Base-by-base conservation (phyloP, 2,329 filamentous ascomycete genomes). In the Colletotrichum acutatum region DNA sequence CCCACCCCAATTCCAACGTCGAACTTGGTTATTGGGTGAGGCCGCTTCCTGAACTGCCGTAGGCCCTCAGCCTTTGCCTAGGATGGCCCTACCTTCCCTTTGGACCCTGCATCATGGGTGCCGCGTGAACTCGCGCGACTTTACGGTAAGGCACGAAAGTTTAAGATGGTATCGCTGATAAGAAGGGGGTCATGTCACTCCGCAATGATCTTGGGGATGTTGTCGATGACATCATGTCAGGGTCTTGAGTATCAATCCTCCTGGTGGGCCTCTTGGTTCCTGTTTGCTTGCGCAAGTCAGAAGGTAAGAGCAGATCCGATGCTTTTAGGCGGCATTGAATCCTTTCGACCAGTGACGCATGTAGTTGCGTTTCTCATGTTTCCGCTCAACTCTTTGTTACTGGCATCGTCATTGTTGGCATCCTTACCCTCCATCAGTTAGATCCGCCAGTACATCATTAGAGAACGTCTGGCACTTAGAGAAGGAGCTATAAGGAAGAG, bases 1-100 rank as follows among this genome's bases (percentile, higher is more conserved):
- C 58, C 49, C 69, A 68, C 65, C 28, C 4, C 7, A n/a, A 58
- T 53, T 58, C 64, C 58, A 22, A 68, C 26, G 28, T 63, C 56
- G 24, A 42, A 52, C 34, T 52, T 52, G n/a, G 6, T n/a, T n/a
- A n/a, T n/a, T n/a, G n/a, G n/a, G n/a, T 26, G 3, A 60, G 34
- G n/a, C 53, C 28, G 56, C 28, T 37, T 49, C 42, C 42, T 9
- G n/a, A 19, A 12, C 19, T 49, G n/a, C 42, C 19, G 30, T 8
- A 26, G 30, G n/a, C 26, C 30, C 28, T 66, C 24, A 42, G 34
- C 49, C 28, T 32, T 24, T 32, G 32, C 19, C 16, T 26, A 34
- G 30, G 46, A 37, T 49, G 49, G 56, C 64, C 16, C 28, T 34
- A 24, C 46, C 26, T 49, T 34, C 26, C 26, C 46, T 19, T 37